Base-by-base conservation (phyloP, 352 stramenopile genomes). In the Phytopythium cucurbitacearum region DNA sequence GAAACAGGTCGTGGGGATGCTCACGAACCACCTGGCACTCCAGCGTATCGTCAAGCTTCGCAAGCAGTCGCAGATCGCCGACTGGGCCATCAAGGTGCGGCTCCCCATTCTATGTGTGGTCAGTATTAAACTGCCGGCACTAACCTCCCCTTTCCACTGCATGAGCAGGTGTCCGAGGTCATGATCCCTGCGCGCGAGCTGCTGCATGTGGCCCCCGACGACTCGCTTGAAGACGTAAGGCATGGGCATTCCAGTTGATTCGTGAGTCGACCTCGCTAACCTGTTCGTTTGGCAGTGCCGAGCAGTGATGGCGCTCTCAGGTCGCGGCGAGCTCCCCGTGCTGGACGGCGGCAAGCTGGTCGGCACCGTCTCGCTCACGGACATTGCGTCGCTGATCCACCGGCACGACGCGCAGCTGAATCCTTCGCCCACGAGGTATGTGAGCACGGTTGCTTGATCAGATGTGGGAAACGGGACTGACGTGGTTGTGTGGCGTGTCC, bases 21-120 rank as follows among this genome's bases (percentile, higher is more conserved):
- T 92, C 16, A 92, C 81, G n/a, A 88, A 92, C 59, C 74, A 84
- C 59, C 59, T 85, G 50, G 64, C 86, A 34, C 64, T 92, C 39
- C 57, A 78, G 40, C 58, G 64, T 15, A 79, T 92, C 33, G 67
- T 75, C 15, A 82, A 82, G 48, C 87, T 89, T 66, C 67, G 64
- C 4, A 66, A 76, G 5, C 67, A 58, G 8, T 65, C 64, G 40
- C 66, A 64, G 38, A 48, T 45, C 12, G 53, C 64, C 34, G 69
- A 80, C 37, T 89, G 78, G 78, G 71, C 83, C 52, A 70, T 67
- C 28, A 85, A 83, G 66, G 71, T 86, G 56, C 13, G 46, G n/a
- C 2, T 35, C 32, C 13, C 21, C 21, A 28, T 48, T 41, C 15
- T 32, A n/a, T n/a, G 41, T 11, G 13, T 43, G 28, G 33, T 0